These are phyloP conservation scores for Hypoxylon sp. DNA, from an alignment of 2,329 filamentous ascomycete genomes.

Conservation along the genomic window DNA sequence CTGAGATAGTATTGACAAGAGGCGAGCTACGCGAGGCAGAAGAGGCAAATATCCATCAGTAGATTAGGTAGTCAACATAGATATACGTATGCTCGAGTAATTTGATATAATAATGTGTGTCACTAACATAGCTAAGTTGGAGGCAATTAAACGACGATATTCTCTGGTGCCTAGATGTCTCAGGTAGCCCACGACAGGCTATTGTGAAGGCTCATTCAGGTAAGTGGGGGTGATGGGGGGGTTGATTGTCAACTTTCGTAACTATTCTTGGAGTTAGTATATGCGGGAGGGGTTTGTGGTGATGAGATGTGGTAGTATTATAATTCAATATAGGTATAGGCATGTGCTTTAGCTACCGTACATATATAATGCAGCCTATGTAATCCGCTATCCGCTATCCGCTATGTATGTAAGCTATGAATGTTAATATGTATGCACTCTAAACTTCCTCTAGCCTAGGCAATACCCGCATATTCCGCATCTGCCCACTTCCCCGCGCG, in stretches of 20 bases:
- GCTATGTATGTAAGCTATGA: not conserved
- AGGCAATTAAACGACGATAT: not conserved
- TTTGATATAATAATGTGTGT: slow-evolving; percentile 6
- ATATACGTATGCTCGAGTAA: slow-evolving; percentile 11
- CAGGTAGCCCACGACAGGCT: slow-evolving; percentile 1
- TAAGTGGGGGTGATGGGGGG: slow-evolving; percentile 20
- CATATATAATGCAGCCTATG: slow-evolving; percentile 17
- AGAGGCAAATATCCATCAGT: slow-evolving; percentile 1
- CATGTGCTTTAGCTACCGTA: slow-evolving; percentile 20
- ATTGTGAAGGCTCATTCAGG: slow-evolving; percentile 28
- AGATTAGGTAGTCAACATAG: slow-evolving; percentile 8
- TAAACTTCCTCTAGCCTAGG: slow-evolving; percentile 14
- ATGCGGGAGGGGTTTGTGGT: slow-evolving; percentile 29
- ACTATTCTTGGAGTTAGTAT: slow-evolving; percentile 26
- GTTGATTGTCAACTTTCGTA: slow-evolving; percentile 14
- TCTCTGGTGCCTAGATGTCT: slow-evolving; percentile 4
- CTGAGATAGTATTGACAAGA: slow-evolving; percentile 29
- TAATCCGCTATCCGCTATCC: not conserved
- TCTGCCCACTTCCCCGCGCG: slow-evolving; percentile 44
- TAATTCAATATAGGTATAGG: slow-evolving; percentile 24
- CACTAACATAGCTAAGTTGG: not conserved
- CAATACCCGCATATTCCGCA: slow-evolving; percentile 39
- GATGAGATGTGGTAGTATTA: slow-evolving; percentile 39
- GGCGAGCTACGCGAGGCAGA: slow-evolving; percentile 27
- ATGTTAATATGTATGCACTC: slow-evolving; percentile 19